phyloP scores from a whole-genome alignment of 495 filamentous ascomycete species.

The Glonium stellatum region DNA sequence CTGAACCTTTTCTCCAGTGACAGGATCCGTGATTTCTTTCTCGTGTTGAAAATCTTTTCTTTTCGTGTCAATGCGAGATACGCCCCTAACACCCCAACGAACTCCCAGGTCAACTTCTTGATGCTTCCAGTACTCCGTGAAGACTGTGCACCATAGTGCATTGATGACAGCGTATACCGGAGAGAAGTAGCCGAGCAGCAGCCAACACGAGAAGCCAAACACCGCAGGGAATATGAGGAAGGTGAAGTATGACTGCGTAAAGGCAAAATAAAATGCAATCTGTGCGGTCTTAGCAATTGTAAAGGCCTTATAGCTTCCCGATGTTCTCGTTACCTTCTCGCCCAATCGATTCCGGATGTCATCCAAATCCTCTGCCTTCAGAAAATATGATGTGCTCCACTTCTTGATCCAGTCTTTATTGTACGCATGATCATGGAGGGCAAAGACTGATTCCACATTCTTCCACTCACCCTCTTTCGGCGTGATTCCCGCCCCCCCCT shows the following conservation, averaged over 20 bases:
- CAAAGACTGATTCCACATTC: slow-evolving; percentile 75
- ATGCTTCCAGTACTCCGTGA: slow-evolving; percentile 95
- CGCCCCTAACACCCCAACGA: slow-evolving; percentile 85
- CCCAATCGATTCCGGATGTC: slow-evolving; percentile 84
- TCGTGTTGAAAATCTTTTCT: slow-evolving; percentile 75
- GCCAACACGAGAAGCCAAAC: slow-evolving; percentile 75
- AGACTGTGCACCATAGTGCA: slow-evolving; percentile 79
- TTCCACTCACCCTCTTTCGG: slow-evolving; percentile 79
- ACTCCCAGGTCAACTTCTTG: slow-evolving; percentile 87
- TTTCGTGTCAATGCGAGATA: slow-evolving; percentile 71
- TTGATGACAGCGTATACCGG: slow-evolving; percentile 74
- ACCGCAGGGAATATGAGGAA: slow-evolving; percentile 79
- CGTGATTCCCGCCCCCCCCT: slow-evolving; percentile 87
- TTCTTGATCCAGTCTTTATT: slow-evolving; percentile 87
- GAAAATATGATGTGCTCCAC: slow-evolving; percentile 75
- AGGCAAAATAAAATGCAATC: slow-evolving; percentile 94
- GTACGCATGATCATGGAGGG: slow-evolving; percentile 79
- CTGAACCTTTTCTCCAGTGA: slow-evolving; percentile 75
- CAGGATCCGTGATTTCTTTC: slow-evolving; percentile 63
- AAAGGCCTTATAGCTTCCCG: not conserved
- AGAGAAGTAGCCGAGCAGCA: slow-evolving; percentile 78
- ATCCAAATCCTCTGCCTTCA: slow-evolving; percentile 69
- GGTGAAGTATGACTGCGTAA: slow-evolving; percentile 84
- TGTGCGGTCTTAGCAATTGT: slow-evolving; percentile 25
- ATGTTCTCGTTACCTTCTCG: slow-evolving; percentile 57